Base-by-base conservation (phyloP, 441 rosid species). In the Manihot esculenta region DNA sequence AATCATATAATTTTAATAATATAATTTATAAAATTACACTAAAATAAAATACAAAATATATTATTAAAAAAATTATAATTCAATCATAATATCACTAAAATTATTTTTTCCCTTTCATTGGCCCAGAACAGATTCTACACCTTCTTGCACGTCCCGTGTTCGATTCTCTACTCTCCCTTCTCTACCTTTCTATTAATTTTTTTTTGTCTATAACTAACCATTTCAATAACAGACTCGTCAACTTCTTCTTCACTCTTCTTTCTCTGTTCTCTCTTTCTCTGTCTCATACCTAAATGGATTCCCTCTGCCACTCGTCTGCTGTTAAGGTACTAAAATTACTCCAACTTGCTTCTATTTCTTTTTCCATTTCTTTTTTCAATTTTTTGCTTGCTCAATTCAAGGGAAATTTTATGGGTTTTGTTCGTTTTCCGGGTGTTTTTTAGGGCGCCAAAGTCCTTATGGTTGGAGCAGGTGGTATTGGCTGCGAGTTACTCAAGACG, bases 401-500 rank as follows among this genome's bases (percentile, higher is more conserved):
- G 7, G 53, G 62, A 77, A 56, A 64, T 44, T 35, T 68, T 26
- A 10, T 17, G 57, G 64, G 44, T 58, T 67, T 64, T 65, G 64
- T 60, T 15, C 35, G n/a, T 12, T 41, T 58, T 17, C 21, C 58
- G 27, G n/a, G 42, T 38, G 7, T 76, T 57, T 76, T 57, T 60
- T 66, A 92, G 99, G 89, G 83, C 68, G 92, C 99, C 79, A 95
- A 88, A 84, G 96, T 95, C 70, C 94, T 95, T 42, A 87, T 95
- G 98, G 98, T 95, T 56, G 99, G 99, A 48, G 99, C 99, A 7
- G 99, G 99, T 58, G 97, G 98, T 50, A 92, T 95, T 78, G 99
- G 99, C 51, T 92, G 99, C 71, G 99, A 95, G 90, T 84, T 95
- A 51, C 94, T 95, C 21, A 95, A 95, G 84, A 95, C 96, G 68